A percentile compares a stretch with the other conserved stretches of the same genome.
Evolutionary conservation across 169 alveolate species (phyloP).

Genomic region (Condylostoma magnum): DNA sequence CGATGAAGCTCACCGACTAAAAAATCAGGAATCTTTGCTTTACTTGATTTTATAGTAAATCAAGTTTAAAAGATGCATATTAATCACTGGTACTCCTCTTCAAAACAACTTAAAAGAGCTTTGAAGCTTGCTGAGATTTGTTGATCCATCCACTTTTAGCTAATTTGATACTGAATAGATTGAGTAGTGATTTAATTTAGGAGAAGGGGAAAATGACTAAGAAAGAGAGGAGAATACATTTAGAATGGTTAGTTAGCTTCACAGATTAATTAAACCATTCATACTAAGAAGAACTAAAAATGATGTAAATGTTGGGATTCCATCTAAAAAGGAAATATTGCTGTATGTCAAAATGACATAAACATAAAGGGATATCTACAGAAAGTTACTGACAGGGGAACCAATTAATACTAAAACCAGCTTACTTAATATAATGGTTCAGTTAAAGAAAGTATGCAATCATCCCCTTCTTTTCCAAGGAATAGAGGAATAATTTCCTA

Average conservation of each 20-base stretch:
- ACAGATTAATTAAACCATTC: conserved; percentile 96
- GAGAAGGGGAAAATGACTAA: conserved; percentile 89
- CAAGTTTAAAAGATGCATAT: conserved; percentile 93
- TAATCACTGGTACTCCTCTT: conserved; percentile 99
- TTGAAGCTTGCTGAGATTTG: conserved; percentile 98
- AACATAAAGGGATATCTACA: conserved; percentile 94
- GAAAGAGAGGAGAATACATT: no score
- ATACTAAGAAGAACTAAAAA: conserved; percentile 95
- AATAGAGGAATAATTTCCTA: no score
- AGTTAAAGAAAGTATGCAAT: conserved; percentile 97
- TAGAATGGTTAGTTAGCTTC: no score
- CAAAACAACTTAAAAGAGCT: conserved; percentile 98
- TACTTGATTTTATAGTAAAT: conserved; percentile 97
- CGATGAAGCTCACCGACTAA: conserved; percentile 99
- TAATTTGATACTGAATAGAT: no score
- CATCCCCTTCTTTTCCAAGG: conserved; percentile 97
- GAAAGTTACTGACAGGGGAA: conserved; percentile 98
- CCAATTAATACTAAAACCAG: conserved; percentile 57
- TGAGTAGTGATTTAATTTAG: conserved; percentile 91
- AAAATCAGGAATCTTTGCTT: conserved; percentile 96
- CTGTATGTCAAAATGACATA: conserved; percentile 90
- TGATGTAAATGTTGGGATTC: conserved; percentile 98
- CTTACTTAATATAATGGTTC: conserved; percentile 91
- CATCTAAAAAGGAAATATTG: conserved; percentile 95
- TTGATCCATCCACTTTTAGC: no score